Base-by-base conservation (phyloP, 768 basidiomycete species). In the Lactarius evosmus region DNA sequence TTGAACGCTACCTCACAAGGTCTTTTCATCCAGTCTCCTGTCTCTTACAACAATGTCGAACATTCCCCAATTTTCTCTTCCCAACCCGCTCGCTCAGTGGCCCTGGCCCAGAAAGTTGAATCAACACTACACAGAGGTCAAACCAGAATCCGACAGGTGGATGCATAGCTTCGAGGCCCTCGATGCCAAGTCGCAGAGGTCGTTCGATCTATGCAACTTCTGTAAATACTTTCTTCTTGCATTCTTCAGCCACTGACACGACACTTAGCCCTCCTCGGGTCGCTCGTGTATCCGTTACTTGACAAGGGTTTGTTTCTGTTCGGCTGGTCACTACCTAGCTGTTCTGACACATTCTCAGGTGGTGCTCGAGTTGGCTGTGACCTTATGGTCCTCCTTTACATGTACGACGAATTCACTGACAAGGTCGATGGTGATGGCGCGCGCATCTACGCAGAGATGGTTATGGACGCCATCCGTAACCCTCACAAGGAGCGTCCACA, bases 141-240 rank as follows among this genome's bases (percentile, higher is more conserved):
- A 66, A 41, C 49, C 58, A 3, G 67, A 68, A 46, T 61, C 61
- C 14, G 41, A 61, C 14, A 25, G 16, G 8, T 70, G 69, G 69
- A 53, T 60, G 25, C 62, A 60, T 8, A 9, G 54, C 25, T n/a
- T n/a, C n/a, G n/a, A n/a, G n/a, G n/a, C n/a, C n/a, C n/a, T n/a
- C n/a, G n/a, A n/a, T n/a, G n/a, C 41, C 30, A 60, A 56, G 49
- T 54, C 66, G 7, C 63, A 65, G 53, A 41, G 29, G 8, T 57
- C 63, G 14, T 70, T 70, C 55, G 61, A 66, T 29, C 19, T 5
- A 4, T 70, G 69, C 41, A 63, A 68, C 36, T 66, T 68, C 33
- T 30, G 69, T 69, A n/a, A n/a, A n/a, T n/a, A n/a, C n/a, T n/a
- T 33, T 33, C 8, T 33, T 8, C 8, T 8, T 33, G 32, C 32